These are phyloP conservation scores for Heterobasidion annosum DNA, from an alignment of 1,284 basidiomycete genomes.

Conservation along the genomic window DNA sequence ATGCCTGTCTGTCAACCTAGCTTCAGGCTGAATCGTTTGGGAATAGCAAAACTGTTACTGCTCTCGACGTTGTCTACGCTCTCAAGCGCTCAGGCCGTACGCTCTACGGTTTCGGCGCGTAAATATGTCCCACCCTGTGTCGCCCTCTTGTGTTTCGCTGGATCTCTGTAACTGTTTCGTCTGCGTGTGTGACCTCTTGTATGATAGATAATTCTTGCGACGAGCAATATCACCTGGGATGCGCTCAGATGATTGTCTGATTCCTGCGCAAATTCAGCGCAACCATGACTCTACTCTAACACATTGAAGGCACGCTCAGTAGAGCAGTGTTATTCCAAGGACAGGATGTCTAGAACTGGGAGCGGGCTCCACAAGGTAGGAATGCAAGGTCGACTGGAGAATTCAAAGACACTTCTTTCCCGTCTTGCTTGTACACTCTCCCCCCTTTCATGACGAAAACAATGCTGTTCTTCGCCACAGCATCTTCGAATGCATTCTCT, in stretches of 20 bases:
- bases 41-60: conserved; percentile 72
- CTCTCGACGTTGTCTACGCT: conserved; percentile 76
- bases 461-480: conserved; percentile 34
- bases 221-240: no score
- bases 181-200: not conserved
- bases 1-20: not conserved
- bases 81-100: conserved; percentile 79
- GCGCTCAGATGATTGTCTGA: no score
- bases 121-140: conserved; percentile 1
- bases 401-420: conserved; percentile 12
- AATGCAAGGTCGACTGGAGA: not conserved
- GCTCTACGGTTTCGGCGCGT: conserved; percentile 74
- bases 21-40: not conserved
- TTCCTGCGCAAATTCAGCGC: no score
- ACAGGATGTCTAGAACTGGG: no score
- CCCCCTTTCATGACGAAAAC: conserved; percentile 54
- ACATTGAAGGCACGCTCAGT: no score
- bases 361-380: no score
- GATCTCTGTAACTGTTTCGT: not conserved
- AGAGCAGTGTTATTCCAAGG: no score
- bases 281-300: no score
- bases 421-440: conserved; percentile 36
- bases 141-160: not conserved
- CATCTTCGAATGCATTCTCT: conserved; percentile 38
- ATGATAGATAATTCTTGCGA: not conserved